A percentile compares a stretch with the other conserved stretches of the same genome.
phyloP scores from a whole-genome alignment of 305 asterid species.

The Rubia balearica region DNA sequence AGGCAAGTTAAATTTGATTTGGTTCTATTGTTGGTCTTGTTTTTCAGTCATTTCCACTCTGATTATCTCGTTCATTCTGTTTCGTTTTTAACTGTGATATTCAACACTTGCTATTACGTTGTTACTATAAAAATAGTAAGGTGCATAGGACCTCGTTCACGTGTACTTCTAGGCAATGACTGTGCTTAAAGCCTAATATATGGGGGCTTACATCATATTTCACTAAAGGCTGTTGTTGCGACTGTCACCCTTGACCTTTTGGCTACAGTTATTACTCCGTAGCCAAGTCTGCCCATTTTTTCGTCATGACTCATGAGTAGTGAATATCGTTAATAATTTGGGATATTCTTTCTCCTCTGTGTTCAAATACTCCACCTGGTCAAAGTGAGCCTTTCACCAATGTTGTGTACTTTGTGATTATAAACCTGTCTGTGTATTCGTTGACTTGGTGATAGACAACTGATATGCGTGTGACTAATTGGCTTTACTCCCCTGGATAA shows the following conservation, averaged over 20 bases:
- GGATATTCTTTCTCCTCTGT: not conserved
- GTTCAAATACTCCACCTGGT: not conserved
- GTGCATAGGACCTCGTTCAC: not conserved
- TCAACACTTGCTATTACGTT: not conserved
- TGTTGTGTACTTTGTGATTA: not conserved
- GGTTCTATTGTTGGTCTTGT: not conserved
- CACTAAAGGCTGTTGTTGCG: not conserved
- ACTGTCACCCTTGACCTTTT: not conserved
- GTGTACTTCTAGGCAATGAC: not conserved
- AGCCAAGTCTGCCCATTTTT: not conserved
- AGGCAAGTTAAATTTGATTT: conserved; percentile 43
- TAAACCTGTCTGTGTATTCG: not conserved
- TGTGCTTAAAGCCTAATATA: not conserved
- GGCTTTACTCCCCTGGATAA: not conserved
- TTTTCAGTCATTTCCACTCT: conserved; percentile 1
- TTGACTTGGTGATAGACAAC: not conserved
- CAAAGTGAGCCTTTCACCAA: not conserved
- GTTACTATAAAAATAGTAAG: not conserved
- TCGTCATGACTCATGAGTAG: not conserved
- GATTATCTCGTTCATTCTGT: not conserved
- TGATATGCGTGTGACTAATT: not conserved
- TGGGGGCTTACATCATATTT: not conserved
- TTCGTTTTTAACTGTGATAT: not conserved
- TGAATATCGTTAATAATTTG: not conserved
- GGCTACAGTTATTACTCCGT: not conserved